Evolutionary conservation across 495 filamentous ascomycete species (phyloP), one percentile per base, ranked within the genome.

Genomic region (Neurospora cerealis): DNA sequence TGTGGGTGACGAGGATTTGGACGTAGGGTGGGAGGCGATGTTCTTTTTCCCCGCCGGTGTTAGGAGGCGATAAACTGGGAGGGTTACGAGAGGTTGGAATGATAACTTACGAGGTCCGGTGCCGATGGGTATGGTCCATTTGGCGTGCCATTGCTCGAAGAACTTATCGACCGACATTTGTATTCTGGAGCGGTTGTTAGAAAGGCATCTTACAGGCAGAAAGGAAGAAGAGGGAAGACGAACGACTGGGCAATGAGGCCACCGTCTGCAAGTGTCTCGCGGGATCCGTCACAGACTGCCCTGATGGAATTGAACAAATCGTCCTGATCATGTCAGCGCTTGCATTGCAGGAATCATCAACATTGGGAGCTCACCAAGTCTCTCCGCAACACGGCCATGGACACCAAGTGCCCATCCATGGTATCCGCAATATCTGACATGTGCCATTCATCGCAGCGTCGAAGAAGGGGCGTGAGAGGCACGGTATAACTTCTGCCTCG

Each of bases 1-100:
- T 92, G 77, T 93, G 91, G 5, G 87, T 91, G n/a, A 91, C 88
- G 17, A 93, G 82, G 69, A 93, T 93, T 71, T 92, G 89, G 36
- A 93, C 91, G 74, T 93, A 93, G 2, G 91, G 91, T 4, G 91
- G 91, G 15, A 92, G 85, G 10, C 86, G 86, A 36, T 85, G 85
- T 74, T 88, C 89, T 91, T 69, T 48, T 32, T 40, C 2, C 28
- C 24, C 62, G 9, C 15, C 10, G 5, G 24, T 62, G 24, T 62
- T 62, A 62, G 48, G 24, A 13, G 9, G n/a, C 1, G 9, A n/a
- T 54, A 11, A 24, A 2, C 9, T 54, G 60, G 5, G 9, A 11
- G 3, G 15, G 9, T 6, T 2, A 48, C 3, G n/a, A 48, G n/a
- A 24, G 70, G 17, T 7, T 69, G 24, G 1, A 6, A 24, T 28